Conservation (phyloP, 192 early-diverging fungal genomes). For the Coemansia sp. region DNA sequence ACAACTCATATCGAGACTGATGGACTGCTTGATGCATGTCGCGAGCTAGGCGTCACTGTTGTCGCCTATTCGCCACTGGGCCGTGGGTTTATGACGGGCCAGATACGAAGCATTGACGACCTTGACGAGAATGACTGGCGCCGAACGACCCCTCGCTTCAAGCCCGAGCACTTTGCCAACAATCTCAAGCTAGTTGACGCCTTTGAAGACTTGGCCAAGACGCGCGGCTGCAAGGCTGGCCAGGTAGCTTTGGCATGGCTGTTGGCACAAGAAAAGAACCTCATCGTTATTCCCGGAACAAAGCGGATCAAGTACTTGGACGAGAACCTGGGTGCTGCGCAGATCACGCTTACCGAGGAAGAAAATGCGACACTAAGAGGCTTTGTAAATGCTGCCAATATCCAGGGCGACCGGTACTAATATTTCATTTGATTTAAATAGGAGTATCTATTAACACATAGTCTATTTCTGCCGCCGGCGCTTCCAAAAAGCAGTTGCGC, state of each 20-base stretch:
- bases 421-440: neutral
- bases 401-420: slow-evolving; percentile 33
- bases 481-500: slow-evolving; percentile 10
- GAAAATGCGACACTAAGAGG: slow-evolving; percentile 32
- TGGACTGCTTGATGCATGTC: slow-evolving; percentile 66
- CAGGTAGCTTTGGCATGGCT: slow-evolving; percentile 70
- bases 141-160: slow-evolving; percentile 57
- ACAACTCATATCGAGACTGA: slow-evolving; percentile 63
- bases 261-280: slow-evolving; percentile 47
- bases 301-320: slow-evolving; percentile 51
- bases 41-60: slow-evolving; percentile 71
- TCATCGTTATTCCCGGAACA: slow-evolving; percentile 65
- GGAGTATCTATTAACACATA: neutral
- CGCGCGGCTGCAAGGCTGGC: slow-evolving; percentile 52
- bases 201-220: slow-evolving; percentile 53
- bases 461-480: slow-evolving; percentile 2
- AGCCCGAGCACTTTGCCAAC: slow-evolving; percentile 57
- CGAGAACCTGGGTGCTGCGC: slow-evolving; percentile 32
- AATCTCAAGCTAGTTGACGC: slow-evolving; percentile 62
- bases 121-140: slow-evolving; percentile 59
- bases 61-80: slow-evolving; percentile 76
- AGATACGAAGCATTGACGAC: slow-evolving; percentile 56
- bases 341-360: slow-evolving; percentile 34
- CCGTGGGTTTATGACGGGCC: slow-evolving; percentile 67
- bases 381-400: slow-evolving; percentile 22